Conservation (phyloP, 108 stramenopile genomes). For the Stephanodiscus triporus region DNA sequence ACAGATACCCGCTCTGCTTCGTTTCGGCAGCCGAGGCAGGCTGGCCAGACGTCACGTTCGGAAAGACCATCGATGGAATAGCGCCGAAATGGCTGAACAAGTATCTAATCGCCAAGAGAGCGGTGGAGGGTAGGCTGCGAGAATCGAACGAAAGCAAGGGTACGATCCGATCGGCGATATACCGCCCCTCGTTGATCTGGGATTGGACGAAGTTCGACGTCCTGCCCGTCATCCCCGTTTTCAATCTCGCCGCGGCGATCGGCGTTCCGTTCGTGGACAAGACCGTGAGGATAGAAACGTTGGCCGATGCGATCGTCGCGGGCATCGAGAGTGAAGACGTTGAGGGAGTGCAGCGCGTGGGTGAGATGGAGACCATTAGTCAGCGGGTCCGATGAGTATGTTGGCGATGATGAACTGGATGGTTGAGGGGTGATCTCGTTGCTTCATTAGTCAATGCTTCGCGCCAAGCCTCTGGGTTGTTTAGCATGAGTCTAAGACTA, state of each 20-base stretch:
- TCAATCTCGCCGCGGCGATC: slow-evolving; percentile 67
- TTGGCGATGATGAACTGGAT: neutral
- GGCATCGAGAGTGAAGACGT: slow-evolving; percentile 51
- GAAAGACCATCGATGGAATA: slow-evolving; percentile 60
- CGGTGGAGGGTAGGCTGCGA: slow-evolving; percentile 64
- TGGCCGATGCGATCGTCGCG: slow-evolving; percentile 81
- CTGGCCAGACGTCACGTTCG: slow-evolving; percentile 81
- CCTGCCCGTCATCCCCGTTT: slow-evolving; percentile 67
- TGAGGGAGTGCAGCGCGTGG: slow-evolving; percentile 54
- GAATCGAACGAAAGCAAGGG: slow-evolving; percentile 31
- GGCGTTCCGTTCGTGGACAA: slow-evolving; percentile 87
- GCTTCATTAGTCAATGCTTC: neutral
- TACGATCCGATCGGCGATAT: slow-evolving; percentile 63
- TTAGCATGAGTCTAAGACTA: neutral
- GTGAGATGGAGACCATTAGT: slow-evolving; percentile 54
- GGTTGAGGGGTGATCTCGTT: neutral
- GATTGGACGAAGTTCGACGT: slow-evolving; percentile 79
- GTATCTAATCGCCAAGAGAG: slow-evolving; percentile 77
- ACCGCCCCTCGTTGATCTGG: slow-evolving; percentile 82
- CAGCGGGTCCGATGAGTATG: slow-evolving; percentile 31
- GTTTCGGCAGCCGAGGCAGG: slow-evolving; percentile 86
- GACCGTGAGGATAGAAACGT: slow-evolving; percentile 76
- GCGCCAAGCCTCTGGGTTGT: neutral
- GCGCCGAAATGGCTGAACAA: slow-evolving; percentile 79
- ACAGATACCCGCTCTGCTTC: slow-evolving; percentile 69